Base-by-base conservation (phyloP, 768 basidiomycete genomes). In the Amanita fuliginea region DNA sequence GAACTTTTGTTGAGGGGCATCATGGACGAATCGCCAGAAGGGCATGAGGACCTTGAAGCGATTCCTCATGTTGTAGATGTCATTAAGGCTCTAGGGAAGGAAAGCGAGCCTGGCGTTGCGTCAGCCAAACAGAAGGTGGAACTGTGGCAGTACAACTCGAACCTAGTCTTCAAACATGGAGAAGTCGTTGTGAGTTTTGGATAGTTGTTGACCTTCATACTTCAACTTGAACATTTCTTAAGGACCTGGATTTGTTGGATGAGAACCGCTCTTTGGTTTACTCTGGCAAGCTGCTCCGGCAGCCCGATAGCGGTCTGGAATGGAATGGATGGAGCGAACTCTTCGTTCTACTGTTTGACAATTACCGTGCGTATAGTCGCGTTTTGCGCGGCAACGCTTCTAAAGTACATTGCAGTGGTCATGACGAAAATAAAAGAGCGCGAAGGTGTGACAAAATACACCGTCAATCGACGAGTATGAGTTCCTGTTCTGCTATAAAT, bases 21-120 rank as follows among this genome's bases (percentile, higher is more conserved):
- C 54, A 65, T 86, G 46, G 85, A 92, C n/a, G 81, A 83, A 52
- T 80, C 90, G 0, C 78, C 81, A 0, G 64, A 73, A 4, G 77
- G 74, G 4, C 85, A 95, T 55, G 86, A 89, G 46, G 93, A 96
- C 61, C 73, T 76, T 2, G 76, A 78, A 24, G 77, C 79, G 22
- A 90, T 97, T 43, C 86, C 90, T 0, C 80, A 88, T 43, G 85
- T 95, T n/a, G 77, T 94, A 22, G 90, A 95, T 16, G 74, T 92
- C 16, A 87, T 97, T 67, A 86, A 86, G 54, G 69, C 83, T 6
- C 74, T 95, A 32, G 88, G 85, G 11, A 91, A 87, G 61, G 85
- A 89, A 46, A 85, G 83, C 0, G 88, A 97, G 54, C 86, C 85
- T 10, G 93, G 91, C 3, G 88, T 96, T 6, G 71, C 74, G 3